These are phyloP conservation scores for Penicillium sp. DNA, from an alignment of 2,329 filamentous ascomycete species.

Conservation along the genomic window DNA sequence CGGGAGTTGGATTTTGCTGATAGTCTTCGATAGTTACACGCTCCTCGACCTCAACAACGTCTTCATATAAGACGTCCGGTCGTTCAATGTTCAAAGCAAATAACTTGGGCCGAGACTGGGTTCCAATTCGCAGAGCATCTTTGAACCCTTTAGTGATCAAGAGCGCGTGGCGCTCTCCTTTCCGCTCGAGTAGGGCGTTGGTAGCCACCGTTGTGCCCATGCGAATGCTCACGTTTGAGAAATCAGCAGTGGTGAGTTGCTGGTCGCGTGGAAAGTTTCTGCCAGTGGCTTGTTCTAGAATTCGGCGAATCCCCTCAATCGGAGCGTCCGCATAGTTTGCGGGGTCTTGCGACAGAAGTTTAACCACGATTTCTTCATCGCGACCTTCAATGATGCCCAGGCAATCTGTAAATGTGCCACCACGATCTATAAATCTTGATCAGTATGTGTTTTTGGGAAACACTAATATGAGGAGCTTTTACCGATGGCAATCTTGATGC, in stretches of 20 bases:
- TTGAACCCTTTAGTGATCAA: conserved; percentile 81
- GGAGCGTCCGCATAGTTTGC: conserved; percentile 88
- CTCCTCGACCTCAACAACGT: conserved; percentile 26
- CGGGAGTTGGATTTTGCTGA: conserved; percentile 69
- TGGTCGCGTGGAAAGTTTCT: conserved; percentile 66
- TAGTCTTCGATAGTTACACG: conserved; percentile 48
- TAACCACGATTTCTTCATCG: conserved; percentile 74
- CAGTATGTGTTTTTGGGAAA: not conserved
- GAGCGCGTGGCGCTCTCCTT: conserved; percentile 79
- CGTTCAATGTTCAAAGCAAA: conserved; percentile 82
- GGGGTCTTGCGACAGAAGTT: conserved; percentile 85
- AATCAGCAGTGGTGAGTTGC: conserved; percentile 51
- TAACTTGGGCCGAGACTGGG: conserved; percentile 79
- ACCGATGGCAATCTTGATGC: conserved; percentile 23
- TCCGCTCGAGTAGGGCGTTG: conserved; percentile 80
- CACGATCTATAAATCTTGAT: conserved; percentile 53
- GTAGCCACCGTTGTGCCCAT: conserved; percentile 93
- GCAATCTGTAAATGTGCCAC: conserved; percentile 90
- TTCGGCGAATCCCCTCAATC: conserved; percentile 81
- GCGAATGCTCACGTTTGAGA: conserved; percentile 60
- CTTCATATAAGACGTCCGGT: conserved; percentile 54
- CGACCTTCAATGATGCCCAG: conserved; percentile 74
- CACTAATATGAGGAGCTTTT: not conserved
- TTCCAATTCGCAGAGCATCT: conserved; percentile 82
- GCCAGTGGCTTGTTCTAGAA: conserved; percentile 73